Evolutionary conservation across 1,139 yeast species (phyloP), one percentile per base, ranked within the genome.

Genomic region (Candida labiduridarum): DNA sequence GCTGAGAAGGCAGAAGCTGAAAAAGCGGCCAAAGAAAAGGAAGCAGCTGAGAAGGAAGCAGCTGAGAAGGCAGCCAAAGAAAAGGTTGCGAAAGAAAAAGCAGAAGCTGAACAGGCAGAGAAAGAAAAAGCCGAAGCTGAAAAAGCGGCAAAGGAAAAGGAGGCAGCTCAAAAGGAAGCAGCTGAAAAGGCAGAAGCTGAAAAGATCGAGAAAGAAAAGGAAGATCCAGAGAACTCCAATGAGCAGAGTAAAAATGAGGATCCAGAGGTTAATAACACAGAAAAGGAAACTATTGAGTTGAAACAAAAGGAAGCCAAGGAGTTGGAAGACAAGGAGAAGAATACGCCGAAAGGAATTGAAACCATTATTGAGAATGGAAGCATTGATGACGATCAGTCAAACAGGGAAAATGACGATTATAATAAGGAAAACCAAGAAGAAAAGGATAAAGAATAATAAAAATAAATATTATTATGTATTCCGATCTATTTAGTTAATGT

Each of bases 401-500:
- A 30, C 33, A 30, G 4, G 3, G 33, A 4, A n/a, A n/a, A n/a
- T 11, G 8, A 34, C 38, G 38, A 34, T 3, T 15, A 3, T 34
- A 9, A n/a, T 9, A 34, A 34, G 14, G 18, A n/a, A n/a, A 36
- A 36, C 7, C 25, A 7, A 12, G 41, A 31, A 8, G 31, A 41
- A 39, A 3, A 15, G 11, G 39, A 15, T 16, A 11, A 36, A 18
- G 14, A 16, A 3, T 16, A 18, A 8, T 11, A 36, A 36, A 16
- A 41, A 40, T 12, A 49, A 48, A 33, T 41, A 61, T 34, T 1
- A 82, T 75, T 3, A 82, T 79, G 27, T 19, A 36, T 36, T 38
- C 30, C 22, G 16, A 4, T 36, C 39, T 52, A 56, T 45, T 49
- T 54, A 42, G 48, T 44, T 43, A 83, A 67, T 47, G 76, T 61